Conservation (phyloP, 345 rosid genomes). For the Salix brachista region DNA sequence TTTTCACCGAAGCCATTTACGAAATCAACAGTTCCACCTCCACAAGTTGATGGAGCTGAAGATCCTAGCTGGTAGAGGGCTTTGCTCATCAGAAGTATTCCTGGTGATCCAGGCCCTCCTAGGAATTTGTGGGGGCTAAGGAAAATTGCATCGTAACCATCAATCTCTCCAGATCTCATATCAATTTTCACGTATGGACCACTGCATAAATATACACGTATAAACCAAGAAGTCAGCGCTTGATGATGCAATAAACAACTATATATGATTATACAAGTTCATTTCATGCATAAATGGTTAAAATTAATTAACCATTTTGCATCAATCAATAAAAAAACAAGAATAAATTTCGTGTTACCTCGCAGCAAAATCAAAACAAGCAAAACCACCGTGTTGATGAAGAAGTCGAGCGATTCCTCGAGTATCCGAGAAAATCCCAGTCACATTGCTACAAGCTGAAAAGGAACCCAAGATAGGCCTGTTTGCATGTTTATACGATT, state of each 20-base stretch:
- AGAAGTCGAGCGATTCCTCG: slow-evolving; percentile 44
- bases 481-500: slow-evolving; percentile 15
- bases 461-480: slow-evolving; percentile 55
- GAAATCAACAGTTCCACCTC: slow-evolving; percentile 59
- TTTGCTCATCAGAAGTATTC: slow-evolving; percentile 48
- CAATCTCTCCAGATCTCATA: slow-evolving; percentile 44
- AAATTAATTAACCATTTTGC: not conserved
- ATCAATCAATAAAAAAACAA: not conserved
- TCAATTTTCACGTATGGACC: slow-evolving; percentile 53
- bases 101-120: slow-evolving; percentile 63
- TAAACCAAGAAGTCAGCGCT: not conserved
- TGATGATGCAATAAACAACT: not conserved
- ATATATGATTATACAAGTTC: not conserved
- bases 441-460: slow-evolving; percentile 63
- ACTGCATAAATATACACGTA: slow-evolving; percentile 8
- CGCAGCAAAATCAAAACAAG: slow-evolving; percentile 60
- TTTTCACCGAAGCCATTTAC: slow-evolving; percentile 51
- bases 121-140: slow-evolving; percentile 59
- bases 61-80: slow-evolving; percentile 38
- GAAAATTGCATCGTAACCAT: slow-evolving; percentile 56
- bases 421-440: slow-evolving; percentile 44
- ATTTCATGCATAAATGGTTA: not conserved
- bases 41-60: slow-evolving; percentile 58
- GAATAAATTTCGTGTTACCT: slow-evolving; percentile 21
- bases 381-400: slow-evolving; percentile 48